These are phyloP conservation scores for Cochlearia excelsa DNA, from an alignment of 345 rosid species.

Conservation along the genomic window DNA sequence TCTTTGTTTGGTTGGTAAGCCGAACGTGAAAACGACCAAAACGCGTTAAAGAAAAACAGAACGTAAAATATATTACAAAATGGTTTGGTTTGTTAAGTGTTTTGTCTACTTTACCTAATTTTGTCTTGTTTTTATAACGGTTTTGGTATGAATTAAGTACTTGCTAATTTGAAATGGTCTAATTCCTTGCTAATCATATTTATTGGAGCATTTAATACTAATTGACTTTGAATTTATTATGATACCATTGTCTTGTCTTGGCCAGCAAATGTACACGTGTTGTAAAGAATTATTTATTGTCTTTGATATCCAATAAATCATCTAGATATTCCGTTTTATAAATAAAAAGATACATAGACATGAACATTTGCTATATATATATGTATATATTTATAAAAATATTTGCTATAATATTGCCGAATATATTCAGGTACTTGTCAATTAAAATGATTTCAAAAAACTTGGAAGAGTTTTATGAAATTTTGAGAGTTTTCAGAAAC, in stretches of 20 bases:
- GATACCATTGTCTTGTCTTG: not conserved
- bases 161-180: conserved; percentile 28
- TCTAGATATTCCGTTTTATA: too few species aligned
- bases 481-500: too few species aligned
- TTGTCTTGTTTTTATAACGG: conserved; percentile 36
- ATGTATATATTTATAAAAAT: too few species aligned
- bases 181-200: not conserved
- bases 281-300: not conserved
- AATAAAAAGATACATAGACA: too few species aligned
- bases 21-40: conserved; percentile 33
- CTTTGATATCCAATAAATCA: too few species aligned
- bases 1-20: conserved; percentile 28
- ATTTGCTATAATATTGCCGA: too few species aligned
- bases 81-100: conserved; percentile 24
- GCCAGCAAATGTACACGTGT: conserved; percentile 28
- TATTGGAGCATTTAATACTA: conserved; percentile 7
- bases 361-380: too few species aligned
- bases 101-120: conserved; percentile 28
- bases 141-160: conserved; percentile 21
- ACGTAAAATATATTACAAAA: conserved; percentile 16
- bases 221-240: conserved; percentile 10
- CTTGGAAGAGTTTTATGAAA: too few species aligned
- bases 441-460: too few species aligned
- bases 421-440: too few species aligned
- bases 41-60: conserved; percentile 12